Evolutionary conservation across 2,329 filamentous ascomycete species (phyloP), one percentile per base, ranked within the genome.

Genomic region (Teratosphaeria epicoccoides): DNA sequence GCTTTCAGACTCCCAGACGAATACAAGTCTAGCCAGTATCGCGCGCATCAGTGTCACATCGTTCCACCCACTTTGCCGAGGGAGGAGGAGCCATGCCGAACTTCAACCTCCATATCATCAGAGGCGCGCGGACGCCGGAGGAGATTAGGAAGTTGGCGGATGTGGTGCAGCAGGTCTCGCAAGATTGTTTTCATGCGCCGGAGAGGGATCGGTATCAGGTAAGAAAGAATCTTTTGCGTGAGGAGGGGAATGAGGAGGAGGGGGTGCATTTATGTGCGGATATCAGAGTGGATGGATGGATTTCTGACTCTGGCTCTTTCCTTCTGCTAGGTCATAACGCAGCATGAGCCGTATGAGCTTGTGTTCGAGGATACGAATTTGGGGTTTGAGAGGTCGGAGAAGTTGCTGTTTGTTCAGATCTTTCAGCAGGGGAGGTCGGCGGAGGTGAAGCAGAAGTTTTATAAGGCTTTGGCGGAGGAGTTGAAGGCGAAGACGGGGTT

Each of bases 291-390:
- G 9, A 2, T 28, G 26, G 26, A 2, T 28, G 26, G 26, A n/a
- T n/a, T n/a, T n/a, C n/a, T 28, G 26, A 28, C 12, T 6, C 9
- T 28, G 12, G 26, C 12, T n/a, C 28, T 25, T 25, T 17, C 22
- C 6, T 24, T 23, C 11, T 51, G n/a, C 20, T 44, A 62, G 58
- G 63, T 66, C 47, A 63, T 66, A 45, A 66, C 63, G 9, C 64
- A 65, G 46, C 63, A 66, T 52, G 63, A 66, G 40, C 57, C 59
- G 20, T 62, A 57, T 47, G 63, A 66, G 47, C 47, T 66, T 26
- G 65, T 67, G 26, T 66, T 59, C 53, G 63, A 66, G 51, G 64
- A 67, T 52, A 65, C 63, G 1, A 56, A 58, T n/a, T 56, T 66
- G n/a, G 57, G 56, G 24, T 52, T 62, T 37, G 50, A 50, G 20